These are phyloP conservation scores for Colletotrichum orbiculare DNA, from an alignment of 2,329 filamentous ascomycete genomes.

Conservation along the genomic window DNA sequence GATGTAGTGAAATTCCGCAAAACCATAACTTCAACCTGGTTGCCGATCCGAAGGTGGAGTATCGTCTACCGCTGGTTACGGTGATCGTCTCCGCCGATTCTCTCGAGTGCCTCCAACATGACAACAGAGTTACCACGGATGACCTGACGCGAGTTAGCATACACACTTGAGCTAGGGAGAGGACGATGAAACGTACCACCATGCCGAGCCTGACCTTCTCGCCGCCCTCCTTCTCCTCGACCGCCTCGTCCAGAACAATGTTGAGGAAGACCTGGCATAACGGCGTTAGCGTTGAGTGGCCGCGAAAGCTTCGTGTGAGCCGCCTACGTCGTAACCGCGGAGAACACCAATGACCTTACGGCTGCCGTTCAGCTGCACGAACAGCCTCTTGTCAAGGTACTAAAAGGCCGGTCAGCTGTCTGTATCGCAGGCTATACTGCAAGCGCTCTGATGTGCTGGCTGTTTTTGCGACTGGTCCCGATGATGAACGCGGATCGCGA, in stretches of 20 bases:
- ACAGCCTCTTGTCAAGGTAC: constrained; percentile 99
- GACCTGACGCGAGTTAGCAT: constrained; percentile 66
- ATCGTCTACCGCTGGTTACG: constrained; percentile 45
- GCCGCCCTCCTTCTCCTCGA: constrained; percentile 92
- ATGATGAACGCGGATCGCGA: constrained; percentile 37
- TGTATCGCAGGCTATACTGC: background rate
- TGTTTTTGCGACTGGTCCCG: no score
- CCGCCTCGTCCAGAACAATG: constrained; percentile 95
- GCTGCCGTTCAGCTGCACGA: constrained; percentile 97
- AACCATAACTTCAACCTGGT: constrained; percentile 21
- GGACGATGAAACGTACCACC: constrained; percentile 73
- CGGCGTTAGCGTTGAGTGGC: constrained; percentile 37
- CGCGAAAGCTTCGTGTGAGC: background rate
- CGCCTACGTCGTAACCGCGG: constrained; percentile 91
- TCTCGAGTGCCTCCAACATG: constrained; percentile 88
- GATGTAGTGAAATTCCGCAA: constrained; percentile 23
- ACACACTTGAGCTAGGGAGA: background rate
- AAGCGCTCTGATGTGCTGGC: no score
- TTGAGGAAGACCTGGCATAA: constrained; percentile 90
- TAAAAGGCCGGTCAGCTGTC: constrained; percentile 50
- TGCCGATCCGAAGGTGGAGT: background rate
- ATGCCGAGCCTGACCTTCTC: constrained; percentile 93
- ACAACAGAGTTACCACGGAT: constrained; percentile 98
- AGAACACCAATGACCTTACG: constrained; percentile 96
- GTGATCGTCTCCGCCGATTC: constrained; percentile 71